Percentiles rank a stretch among this genome's conserved stretches.
Evolutionary conservation across 768 basidiomycete species (phyloP).

Genomic region (Tephrocybe sp.): DNA sequence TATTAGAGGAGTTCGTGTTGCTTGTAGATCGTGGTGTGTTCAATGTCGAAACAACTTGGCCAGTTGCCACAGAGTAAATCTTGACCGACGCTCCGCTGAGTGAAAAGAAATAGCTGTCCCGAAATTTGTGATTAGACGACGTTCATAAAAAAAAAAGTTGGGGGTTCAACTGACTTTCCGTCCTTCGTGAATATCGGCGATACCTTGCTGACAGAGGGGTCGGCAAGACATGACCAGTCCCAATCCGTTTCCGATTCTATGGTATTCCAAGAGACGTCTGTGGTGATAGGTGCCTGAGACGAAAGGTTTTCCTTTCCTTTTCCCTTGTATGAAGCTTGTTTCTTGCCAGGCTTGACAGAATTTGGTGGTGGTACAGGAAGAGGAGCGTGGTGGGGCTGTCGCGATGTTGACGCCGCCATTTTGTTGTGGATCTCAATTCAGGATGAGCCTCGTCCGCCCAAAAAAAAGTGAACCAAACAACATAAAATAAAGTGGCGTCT

Average conservation of each 20-base stretch:
- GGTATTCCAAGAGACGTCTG: slow-evolving; percentile 22
- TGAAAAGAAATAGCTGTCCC: slow-evolving; percentile 82
- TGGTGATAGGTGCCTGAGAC: slow-evolving; percentile 15
- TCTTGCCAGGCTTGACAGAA: slow-evolving; percentile 21
- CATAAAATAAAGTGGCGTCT: slow-evolving; percentile 21
- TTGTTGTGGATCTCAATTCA: slow-evolving; percentile 6
- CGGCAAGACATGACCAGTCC: slow-evolving; percentile 74
- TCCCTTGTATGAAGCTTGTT: slow-evolving; percentile 38
- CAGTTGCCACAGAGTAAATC: slow-evolving; percentile 79
- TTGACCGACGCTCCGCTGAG: slow-evolving; percentile 80
- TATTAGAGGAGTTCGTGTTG: slow-evolving; percentile 39
- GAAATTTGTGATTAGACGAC: slow-evolving; percentile 1
- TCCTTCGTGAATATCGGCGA: slow-evolving; percentile 87
- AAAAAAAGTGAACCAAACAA: slow-evolving; percentile 39
- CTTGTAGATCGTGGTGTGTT: slow-evolving; percentile 44
- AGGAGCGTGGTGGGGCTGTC: slow-evolving; percentile 36
- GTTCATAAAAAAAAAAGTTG: slow-evolving; percentile 2
- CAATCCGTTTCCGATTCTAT: slow-evolving; percentile 37
- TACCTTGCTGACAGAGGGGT: slow-evolving; percentile 59
- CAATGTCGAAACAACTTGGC: slow-evolving; percentile 83
- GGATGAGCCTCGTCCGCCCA: slow-evolving; percentile 6
- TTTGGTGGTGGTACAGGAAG: slow-evolving; percentile 28
- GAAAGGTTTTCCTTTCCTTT: slow-evolving; percentile 46
- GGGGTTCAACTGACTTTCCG: slow-evolving; percentile 60
- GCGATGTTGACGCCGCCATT: slow-evolving; percentile 46